Percentiles rank a stretch among this genome's conserved stretches.
phyloP scores from a whole-genome alignment of 495 filamentous ascomycete species.

The Entonaema liquescens region DNA sequence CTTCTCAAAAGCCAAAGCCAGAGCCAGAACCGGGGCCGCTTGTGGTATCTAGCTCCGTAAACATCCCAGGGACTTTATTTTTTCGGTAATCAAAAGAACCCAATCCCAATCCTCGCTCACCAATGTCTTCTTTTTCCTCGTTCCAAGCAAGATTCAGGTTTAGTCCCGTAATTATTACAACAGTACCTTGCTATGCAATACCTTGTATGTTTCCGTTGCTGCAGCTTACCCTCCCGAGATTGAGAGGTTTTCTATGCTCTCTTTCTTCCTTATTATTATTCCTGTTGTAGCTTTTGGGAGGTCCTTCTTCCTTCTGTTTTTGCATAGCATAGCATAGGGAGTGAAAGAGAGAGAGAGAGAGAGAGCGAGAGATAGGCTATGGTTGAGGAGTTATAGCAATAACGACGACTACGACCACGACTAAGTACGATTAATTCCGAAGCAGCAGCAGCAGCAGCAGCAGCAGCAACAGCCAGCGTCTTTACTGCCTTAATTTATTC shows the following conservation, averaged over 20 bases:
- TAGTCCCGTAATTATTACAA: conserved; percentile 35
- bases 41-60: conserved; percentile 41
- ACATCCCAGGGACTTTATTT: conserved; percentile 38
- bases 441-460: neutral
- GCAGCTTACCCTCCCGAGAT: conserved; percentile 35
- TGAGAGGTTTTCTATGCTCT: conserved; percentile 26
- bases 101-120: conserved; percentile 35
- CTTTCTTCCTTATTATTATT: conserved; percentile 17
- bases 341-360: conserved; percentile 3
- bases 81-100: conserved; percentile 35
- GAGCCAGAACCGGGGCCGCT: conserved; percentile 37
- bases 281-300: conserved; percentile 16
- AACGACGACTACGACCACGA: conserved; percentile 10
- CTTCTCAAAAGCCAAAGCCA: no score
- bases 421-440: conserved; percentile 6
- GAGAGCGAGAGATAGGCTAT: conserved; percentile 6
- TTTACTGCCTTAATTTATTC: conserved; percentile 9
- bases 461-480: neutral
- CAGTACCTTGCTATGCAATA: conserved; percentile 30
- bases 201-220: conserved; percentile 33
- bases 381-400: conserved; percentile 26
- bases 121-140: conserved; percentile 35
- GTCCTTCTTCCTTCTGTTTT: conserved; percentile 10
- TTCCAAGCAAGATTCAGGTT: conserved; percentile 34
- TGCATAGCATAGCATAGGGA: conserved; percentile 7